phyloP scores from a whole-genome alignment of 768 basidiomycete genomes.

The Russula dissimulans region DNA sequence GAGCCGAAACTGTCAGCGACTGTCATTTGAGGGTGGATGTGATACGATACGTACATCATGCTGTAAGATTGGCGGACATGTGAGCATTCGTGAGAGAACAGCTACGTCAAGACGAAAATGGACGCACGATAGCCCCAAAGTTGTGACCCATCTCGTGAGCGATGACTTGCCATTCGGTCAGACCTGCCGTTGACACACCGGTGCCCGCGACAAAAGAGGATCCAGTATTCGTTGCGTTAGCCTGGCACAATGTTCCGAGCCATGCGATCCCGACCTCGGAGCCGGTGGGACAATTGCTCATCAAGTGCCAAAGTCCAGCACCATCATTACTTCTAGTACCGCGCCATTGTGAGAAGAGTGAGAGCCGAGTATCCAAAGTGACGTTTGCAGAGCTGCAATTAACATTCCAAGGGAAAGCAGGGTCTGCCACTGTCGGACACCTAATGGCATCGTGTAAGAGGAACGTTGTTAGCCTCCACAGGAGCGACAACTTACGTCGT shows the following conservation, averaged over 20 bases:
- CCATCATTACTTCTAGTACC: slow-evolving; percentile 63
- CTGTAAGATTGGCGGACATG: slow-evolving; percentile 26
- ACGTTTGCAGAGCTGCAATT: slow-evolving; percentile 41
- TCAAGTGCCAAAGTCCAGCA: slow-evolving; percentile 80
- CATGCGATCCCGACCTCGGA: slow-evolving; percentile 82
- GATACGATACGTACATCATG: slow-evolving; percentile 40
- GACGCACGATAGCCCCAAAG: slow-evolving; percentile 77
- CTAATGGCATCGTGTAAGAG: slow-evolving; percentile 24
- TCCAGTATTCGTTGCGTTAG: slow-evolving; percentile 36
- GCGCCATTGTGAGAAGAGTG: slow-evolving; percentile 75
- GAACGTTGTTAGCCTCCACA: not conserved
- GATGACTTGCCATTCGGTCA: slow-evolving; percentile 75
- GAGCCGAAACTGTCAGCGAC: slow-evolving; percentile 7
- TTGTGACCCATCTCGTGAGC: slow-evolving; percentile 83
- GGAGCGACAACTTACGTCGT: slow-evolving; percentile 31
- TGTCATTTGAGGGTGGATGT: not conserved
- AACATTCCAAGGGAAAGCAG: slow-evolving; percentile 64
- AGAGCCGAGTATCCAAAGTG: slow-evolving; percentile 61
- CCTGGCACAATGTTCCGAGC: slow-evolving; percentile 70
- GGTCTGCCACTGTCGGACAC: slow-evolving; percentile 51
- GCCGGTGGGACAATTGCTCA: slow-evolving; percentile 78
- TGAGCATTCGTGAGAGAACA: slow-evolving; percentile 10
- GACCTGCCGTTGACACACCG: slow-evolving; percentile 68
- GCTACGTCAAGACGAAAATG: slow-evolving; percentile 4
- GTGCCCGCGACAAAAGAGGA: slow-evolving; percentile 64